These are phyloP conservation scores for Verticillium klebahnii DNA, from an alignment of 2,329 filamentous ascomycete species.

Conservation along the genomic window DNA sequence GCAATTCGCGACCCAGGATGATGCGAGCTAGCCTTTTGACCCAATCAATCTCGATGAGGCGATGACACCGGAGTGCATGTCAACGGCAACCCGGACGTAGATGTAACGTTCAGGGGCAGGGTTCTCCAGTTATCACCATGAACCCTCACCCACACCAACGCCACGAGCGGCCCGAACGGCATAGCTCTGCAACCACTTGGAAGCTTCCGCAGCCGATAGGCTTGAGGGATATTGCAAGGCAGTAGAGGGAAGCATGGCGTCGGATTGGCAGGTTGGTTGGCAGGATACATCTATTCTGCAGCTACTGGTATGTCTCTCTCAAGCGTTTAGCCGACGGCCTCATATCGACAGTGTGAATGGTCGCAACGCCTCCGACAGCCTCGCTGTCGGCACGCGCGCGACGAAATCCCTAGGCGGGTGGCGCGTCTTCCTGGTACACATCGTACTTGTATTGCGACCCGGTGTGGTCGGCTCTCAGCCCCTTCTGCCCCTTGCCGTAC, in stretches of 20 bases:
- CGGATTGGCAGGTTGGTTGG: neutral
- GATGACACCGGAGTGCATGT: neutral
- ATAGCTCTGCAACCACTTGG: neutral
- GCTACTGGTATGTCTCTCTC: neutral
- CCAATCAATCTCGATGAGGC: neutral
- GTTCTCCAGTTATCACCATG: neutral
- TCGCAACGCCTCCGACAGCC: neutral
- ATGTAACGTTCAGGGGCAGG: neutral
- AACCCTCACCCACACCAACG: neutral
- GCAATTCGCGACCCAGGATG: neutral
- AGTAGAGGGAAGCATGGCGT: too few species aligned
- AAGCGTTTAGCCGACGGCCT: neutral
- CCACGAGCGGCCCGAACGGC: neutral
- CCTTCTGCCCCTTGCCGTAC: constrained; percentile 54
- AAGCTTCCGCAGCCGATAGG: too few species aligned
- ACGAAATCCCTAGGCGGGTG: neutral
- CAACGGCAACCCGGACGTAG: neutral
- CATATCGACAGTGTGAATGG: neutral
- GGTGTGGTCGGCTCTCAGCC: constrained; percentile 52
- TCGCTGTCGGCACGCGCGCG: neutral
- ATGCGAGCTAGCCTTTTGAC: neutral
- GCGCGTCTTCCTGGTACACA: constrained; percentile 51
- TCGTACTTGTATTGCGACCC: constrained; percentile 59
- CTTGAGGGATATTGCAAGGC: too few species aligned
- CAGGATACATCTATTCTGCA: neutral